These are phyloP conservation scores for Phytophthora cryptogea DNA, from an alignment of 352 stramenopile species.

Conservation along the genomic window DNA sequence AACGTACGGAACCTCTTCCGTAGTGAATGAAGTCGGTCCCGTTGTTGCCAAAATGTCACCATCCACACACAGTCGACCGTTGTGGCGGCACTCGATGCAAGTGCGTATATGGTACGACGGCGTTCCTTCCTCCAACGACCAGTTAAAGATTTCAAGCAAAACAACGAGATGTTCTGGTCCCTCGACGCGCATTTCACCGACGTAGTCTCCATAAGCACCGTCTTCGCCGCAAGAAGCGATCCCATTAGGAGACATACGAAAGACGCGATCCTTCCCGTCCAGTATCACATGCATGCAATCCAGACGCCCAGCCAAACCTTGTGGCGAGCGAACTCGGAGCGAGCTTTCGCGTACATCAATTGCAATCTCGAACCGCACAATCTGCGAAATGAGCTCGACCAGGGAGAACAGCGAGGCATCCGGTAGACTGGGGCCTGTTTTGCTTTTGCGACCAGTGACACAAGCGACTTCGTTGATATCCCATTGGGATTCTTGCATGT, in stretches of 20 bases:
- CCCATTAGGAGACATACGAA: conserved; percentile 62
- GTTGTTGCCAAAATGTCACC: conserved; percentile 53
- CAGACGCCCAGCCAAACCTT: conserved; percentile 29
- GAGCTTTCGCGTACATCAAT: conserved; percentile 44
- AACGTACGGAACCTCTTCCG: conserved; percentile 48
- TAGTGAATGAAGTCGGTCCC: conserved; percentile 28
- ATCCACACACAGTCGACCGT: conserved; percentile 46
- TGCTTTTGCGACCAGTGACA: conserved; percentile 3
- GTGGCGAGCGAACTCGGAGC: conserved; percentile 41
- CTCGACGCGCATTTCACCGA: conserved; percentile 59
- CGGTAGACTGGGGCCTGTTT: conserved; percentile 4
- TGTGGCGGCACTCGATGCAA: conserved; percentile 46
- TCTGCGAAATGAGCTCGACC: conserved; percentile 55
- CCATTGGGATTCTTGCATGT: conserved; percentile 51
- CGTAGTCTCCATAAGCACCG: conserved; percentile 70
- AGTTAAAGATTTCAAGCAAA: conserved; percentile 59
- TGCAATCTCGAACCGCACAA: conserved; percentile 45
- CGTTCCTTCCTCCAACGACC: conserved; percentile 31
- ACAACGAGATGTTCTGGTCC: conserved; percentile 41
- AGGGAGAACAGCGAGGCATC: conserved; percentile 48
- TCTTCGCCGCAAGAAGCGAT: conserved; percentile 37
- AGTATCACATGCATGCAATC: conserved; percentile 58
- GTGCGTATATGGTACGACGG: conserved; percentile 50
- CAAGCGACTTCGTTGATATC: conserved; percentile 18
- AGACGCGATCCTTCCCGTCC: conserved; percentile 63